Evolutionary conservation across 2,329 filamentous ascomycete genomes (phyloP).

Genomic region (Verticillium klebahnii): DNA sequence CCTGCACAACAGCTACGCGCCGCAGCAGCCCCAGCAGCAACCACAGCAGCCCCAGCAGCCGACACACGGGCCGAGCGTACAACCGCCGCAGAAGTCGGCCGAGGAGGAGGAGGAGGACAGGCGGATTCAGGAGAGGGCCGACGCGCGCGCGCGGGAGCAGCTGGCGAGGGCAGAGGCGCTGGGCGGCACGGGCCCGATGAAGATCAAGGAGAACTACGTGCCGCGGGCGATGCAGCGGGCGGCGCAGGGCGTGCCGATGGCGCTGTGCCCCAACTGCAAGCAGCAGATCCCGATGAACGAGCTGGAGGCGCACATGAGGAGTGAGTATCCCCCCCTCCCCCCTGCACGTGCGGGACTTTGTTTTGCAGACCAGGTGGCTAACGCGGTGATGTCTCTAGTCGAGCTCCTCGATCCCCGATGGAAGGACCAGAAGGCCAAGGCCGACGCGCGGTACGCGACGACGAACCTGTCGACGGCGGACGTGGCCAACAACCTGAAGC

Average conservation of each 20-base stretch:
- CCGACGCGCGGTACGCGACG: conserved; percentile 76
- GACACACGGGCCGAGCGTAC: conserved; percentile 20
- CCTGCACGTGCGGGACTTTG: no score
- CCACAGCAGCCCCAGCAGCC: conserved; percentile 10
- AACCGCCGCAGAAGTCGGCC: conserved; percentile 28
- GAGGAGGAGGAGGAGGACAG: conserved; percentile 59
- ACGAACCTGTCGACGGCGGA: conserved; percentile 84
- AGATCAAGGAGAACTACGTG: conserved; percentile 90
- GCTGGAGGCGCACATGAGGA: conserved; percentile 88
- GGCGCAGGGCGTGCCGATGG: conserved; percentile 60
- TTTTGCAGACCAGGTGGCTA: conserved; percentile 20
- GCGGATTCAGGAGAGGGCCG: conserved; percentile 58
- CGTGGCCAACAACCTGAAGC: conserved; percentile 90
- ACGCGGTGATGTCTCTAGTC: conserved; percentile 44
- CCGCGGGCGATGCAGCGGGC: conserved; percentile 73
- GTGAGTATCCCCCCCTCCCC: conserved; percentile 36
- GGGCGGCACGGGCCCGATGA: conserved; percentile 66
- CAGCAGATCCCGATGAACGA: conserved; percentile 85
- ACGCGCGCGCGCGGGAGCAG: conserved; percentile 60
- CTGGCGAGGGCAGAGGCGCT: conserved; percentile 76
- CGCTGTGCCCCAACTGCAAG: conserved; percentile 87
- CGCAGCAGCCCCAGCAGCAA: conserved; percentile 22
- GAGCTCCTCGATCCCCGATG: conserved; percentile 90
- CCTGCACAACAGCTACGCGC: conserved; percentile 36
- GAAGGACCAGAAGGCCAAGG: conserved; percentile 92